Evolutionary conservation across 2,329 filamentous ascomycete genomes (phyloP).

Genomic region (Stachybotrys echinatus): DNA sequence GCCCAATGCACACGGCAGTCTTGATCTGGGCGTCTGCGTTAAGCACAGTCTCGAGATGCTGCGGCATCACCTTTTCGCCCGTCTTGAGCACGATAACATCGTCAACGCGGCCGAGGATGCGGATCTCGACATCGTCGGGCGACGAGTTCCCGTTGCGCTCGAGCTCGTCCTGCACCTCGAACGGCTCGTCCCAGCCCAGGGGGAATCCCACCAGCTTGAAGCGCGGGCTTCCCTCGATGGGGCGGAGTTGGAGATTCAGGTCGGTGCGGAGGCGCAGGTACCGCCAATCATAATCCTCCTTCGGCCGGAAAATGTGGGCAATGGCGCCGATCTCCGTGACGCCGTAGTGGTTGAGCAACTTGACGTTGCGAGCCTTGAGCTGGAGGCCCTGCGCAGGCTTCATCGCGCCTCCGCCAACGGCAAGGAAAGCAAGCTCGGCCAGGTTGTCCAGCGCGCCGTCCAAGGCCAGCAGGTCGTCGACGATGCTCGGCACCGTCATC

Average conservation of each 20-base stretch:
- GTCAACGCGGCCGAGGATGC: slow-evolving; percentile 23
- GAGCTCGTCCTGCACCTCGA: slow-evolving; percentile 24
- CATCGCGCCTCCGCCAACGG: slow-evolving; percentile 21
- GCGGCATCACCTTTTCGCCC: slow-evolving; percentile 11
- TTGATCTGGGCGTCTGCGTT: slow-evolving; percentile 2
- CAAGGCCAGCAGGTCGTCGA: slow-evolving; percentile 19
- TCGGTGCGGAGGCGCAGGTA: slow-evolving; percentile 23
- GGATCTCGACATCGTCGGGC: slow-evolving; percentile 8
- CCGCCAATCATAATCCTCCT: slow-evolving; percentile 19
- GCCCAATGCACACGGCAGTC: slow-evolving; percentile 7
- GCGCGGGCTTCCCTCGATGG: slow-evolving; percentile 6
- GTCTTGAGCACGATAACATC: slow-evolving; percentile 12
- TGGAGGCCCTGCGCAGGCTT: slow-evolving; percentile 11
- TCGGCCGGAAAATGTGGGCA: slow-evolving; percentile 22
- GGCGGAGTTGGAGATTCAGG: slow-evolving; percentile 15
- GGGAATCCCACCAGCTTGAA: slow-evolving; percentile 19
- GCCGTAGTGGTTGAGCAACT: slow-evolving; percentile 26
- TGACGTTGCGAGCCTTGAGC: slow-evolving; percentile 13
- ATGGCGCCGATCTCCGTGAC: slow-evolving; percentile 26
- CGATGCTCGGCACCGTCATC: slow-evolving; percentile 26
- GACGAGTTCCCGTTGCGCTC: slow-evolving; percentile 10
- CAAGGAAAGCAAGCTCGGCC: slow-evolving; percentile 19
- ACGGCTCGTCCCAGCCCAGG: slow-evolving; percentile 15
- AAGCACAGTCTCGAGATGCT: slow-evolving; percentile 8
- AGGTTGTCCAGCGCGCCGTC: slow-evolving; percentile 7